These are phyloP conservation scores for Mycena chlorophos DNA, from an alignment of 768 basidiomycete genomes.

Conservation along the genomic window DNA sequence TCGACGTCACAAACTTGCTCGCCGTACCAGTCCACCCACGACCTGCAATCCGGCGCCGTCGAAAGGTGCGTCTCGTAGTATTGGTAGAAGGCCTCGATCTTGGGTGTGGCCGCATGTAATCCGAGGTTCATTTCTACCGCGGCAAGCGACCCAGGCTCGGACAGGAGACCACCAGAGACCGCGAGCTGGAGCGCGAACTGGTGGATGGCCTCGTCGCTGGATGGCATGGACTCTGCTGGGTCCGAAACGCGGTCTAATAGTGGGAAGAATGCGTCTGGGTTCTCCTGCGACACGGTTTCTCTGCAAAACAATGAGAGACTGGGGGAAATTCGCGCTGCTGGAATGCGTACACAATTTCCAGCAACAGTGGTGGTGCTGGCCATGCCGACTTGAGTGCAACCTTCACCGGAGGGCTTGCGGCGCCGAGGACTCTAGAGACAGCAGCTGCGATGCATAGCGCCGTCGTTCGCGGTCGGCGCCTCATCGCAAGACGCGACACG, in stretches of 20 bases:
- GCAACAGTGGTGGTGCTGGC: slow-evolving; percentile 59
- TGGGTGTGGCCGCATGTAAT: slow-evolving; percentile 76
- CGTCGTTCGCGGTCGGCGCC: slow-evolving; percentile 3
- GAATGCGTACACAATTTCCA: slow-evolving; percentile 62
- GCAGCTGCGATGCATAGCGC: slow-evolving; percentile 2
- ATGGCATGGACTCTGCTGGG: slow-evolving; percentile 40
- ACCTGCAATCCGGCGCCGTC: slow-evolving; percentile 49
- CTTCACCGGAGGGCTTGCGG: slow-evolving; percentile 51
- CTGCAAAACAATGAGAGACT: slow-evolving; percentile 41
- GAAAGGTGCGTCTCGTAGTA: slow-evolving; percentile 55
- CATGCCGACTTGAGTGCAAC: slow-evolving; percentile 65
- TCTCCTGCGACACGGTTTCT: slow-evolving; percentile 78
- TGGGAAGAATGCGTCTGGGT: slow-evolving; percentile 72
- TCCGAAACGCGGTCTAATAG: slow-evolving; percentile 66
- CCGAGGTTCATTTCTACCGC: slow-evolving; percentile 72
- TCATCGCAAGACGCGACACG: slow-evolving; percentile 14
- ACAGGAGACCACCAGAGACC: slow-evolving; percentile 46
- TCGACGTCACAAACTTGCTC: slow-evolving; percentile 67
- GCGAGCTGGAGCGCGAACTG: slow-evolving; percentile 54
- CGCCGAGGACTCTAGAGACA: not conserved
- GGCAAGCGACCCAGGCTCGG: slow-evolving; percentile 49
- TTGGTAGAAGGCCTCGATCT: slow-evolving; percentile 81
- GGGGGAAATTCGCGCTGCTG: slow-evolving; percentile 1
- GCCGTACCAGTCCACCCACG: slow-evolving; percentile 88
- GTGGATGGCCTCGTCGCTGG: slow-evolving; percentile 54